These are phyloP conservation scores for Trichoderma asperellum DNA, from an alignment of 2,329 filamentous ascomycete genomes.

Conservation along the genomic window DNA sequence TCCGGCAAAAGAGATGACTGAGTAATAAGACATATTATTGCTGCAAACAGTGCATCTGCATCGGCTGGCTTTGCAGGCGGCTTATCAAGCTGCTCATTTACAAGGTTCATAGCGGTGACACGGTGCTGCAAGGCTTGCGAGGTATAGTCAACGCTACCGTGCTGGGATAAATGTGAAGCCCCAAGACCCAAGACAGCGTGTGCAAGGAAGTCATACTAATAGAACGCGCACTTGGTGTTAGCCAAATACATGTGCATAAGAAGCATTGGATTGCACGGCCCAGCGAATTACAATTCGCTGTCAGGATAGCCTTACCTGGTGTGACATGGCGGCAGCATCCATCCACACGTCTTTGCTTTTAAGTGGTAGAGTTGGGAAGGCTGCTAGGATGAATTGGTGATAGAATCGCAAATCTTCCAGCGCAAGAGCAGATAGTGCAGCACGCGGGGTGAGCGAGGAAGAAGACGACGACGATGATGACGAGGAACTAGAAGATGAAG, in stretches of 20 bases:
- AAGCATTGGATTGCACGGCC: not conserved
- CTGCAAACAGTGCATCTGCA: constrained; percentile 44
- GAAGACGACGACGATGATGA: not conserved
- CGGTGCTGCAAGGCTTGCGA: constrained; percentile 43
- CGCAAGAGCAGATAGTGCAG: constrained; percentile 38
- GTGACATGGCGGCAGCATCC: constrained; percentile 42
- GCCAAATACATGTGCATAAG: not conserved
- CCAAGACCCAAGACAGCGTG: constrained; percentile 46
- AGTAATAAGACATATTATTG: constrained; percentile 42
- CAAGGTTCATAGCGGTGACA: constrained; percentile 41
- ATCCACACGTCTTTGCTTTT: constrained; percentile 41
- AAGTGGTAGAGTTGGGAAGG: constrained; percentile 45
- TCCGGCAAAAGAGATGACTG: constrained; percentile 45
- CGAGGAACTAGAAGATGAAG: constrained; percentile 2
- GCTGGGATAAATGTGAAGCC: constrained; percentile 43
- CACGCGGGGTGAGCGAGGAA: constrained; percentile 21
- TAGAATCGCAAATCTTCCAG: constrained; percentile 54
- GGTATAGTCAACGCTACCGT: constrained; percentile 36
- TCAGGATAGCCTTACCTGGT: constrained; percentile 36
- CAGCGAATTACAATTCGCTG: not conserved
- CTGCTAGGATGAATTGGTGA: constrained; percentile 53
- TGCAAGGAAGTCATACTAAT: constrained; percentile 44
- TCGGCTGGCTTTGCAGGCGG: constrained; percentile 37
- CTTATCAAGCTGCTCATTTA: constrained; percentile 42
- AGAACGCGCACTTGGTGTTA: not conserved